A percentile compares a stretch with the other conserved stretches of the same genome.
Evolutionary conservation across 306 rosid species (phyloP).

Genomic region (Rosa rugosa): DNA sequence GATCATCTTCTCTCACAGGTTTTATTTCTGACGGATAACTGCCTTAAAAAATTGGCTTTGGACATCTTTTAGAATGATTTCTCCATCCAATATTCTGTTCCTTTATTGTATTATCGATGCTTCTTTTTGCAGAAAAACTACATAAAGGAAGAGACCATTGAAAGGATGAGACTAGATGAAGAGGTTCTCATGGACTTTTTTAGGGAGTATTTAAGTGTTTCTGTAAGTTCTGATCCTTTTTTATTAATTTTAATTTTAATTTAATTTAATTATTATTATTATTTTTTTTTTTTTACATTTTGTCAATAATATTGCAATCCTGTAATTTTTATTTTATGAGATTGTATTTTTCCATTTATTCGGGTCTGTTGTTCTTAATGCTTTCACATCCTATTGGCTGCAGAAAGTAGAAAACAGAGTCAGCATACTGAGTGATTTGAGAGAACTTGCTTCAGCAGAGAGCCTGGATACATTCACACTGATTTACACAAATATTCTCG

Average conservation of each 20-base stretch:
- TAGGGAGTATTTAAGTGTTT: constrained; percentile 81
- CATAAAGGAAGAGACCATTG: constrained; percentile 93
- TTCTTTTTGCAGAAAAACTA: constrained; percentile 66
- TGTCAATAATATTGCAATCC: not conserved
- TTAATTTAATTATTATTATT: not conserved
- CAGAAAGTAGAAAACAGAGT: constrained; percentile 94
- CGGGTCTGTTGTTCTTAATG: constrained; percentile 10
- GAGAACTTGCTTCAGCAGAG: constrained; percentile 98
- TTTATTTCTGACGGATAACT: not conserved
- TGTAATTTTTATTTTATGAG: not conserved
- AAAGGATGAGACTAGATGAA: constrained; percentile 96
- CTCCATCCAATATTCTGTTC: constrained; percentile 16
- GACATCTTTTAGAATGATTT: constrained; percentile 11
- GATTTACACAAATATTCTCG: constrained; percentile 87
- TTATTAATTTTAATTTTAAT: not conserved
- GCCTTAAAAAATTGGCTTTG: not conserved
- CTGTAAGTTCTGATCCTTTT: constrained; percentile 55
- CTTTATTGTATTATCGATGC: constrained; percentile 13
- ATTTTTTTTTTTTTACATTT: not conserved
- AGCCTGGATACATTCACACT: constrained; percentile 88
- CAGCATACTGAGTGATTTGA: constrained; percentile 72
- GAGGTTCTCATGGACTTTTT: constrained; percentile 96
- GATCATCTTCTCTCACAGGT: constrained; percentile 95
- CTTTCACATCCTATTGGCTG: constrained; percentile 22
- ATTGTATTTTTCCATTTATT: not conserved